phyloP scores from a whole-genome alignment of 495 filamentous ascomycete genomes.

The Penicillium riverlandense region DNA sequence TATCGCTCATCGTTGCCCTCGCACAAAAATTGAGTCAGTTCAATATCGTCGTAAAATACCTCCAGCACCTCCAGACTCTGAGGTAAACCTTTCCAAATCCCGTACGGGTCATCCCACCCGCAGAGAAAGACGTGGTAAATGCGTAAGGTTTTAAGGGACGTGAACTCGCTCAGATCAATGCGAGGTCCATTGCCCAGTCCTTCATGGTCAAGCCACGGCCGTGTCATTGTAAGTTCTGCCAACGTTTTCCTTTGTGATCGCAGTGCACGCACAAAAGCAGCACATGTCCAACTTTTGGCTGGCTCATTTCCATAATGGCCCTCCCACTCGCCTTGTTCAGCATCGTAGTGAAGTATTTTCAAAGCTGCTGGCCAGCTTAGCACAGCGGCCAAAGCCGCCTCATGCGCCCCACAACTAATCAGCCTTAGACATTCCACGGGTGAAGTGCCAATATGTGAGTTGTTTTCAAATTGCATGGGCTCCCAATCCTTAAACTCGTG shows the following conservation, averaged over 20 bases:
- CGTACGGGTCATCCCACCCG: constrained; percentile 1
- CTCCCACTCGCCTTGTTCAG: constrained; percentile 10
- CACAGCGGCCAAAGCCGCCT: constrained; percentile 7
- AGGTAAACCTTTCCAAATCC: constrained; percentile 7
- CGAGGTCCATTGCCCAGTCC: constrained; percentile 8
- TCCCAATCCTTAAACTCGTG: constrained; percentile 2
- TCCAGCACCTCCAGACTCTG: constrained; percentile 8
- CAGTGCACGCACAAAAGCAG: constrained; percentile 14
- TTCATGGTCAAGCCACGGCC: constrained; percentile 10
- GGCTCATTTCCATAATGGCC: constrained; percentile 1
- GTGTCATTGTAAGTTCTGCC: constrained; percentile 9
- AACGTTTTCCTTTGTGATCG: constrained; percentile 6
- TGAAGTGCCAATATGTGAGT: constrained; percentile 13
- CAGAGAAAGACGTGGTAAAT: constrained; percentile 13
- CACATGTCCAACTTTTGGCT: constrained; percentile 7
- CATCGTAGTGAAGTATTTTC: constrained; percentile 12
- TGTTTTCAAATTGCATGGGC: constrained; percentile 4
- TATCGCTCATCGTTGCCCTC: background rate
- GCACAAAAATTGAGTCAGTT: constrained; percentile 1
- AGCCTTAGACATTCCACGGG: constrained; percentile 6
- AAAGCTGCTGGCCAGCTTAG: constrained; percentile 12
- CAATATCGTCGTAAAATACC: constrained; percentile 10
- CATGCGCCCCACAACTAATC: constrained; percentile 11
- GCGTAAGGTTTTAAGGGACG: constrained; percentile 5
- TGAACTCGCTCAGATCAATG: constrained; percentile 10